phyloP scores from a whole-genome alignment of 2,329 filamentous ascomycete genomes.

The Teratosphaeriaceae sp. region DNA sequence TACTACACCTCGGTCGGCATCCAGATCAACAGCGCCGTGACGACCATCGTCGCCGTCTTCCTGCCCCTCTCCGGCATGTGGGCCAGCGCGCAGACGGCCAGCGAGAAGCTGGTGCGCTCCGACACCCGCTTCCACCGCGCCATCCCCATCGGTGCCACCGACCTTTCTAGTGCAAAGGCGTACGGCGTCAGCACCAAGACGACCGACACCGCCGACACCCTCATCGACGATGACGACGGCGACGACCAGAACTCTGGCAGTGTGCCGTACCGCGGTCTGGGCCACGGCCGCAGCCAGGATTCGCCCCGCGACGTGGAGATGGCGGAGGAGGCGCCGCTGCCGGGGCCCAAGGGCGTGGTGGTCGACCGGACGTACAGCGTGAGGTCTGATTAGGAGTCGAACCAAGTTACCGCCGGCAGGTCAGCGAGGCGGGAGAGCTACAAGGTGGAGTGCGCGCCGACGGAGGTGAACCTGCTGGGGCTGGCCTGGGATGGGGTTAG shows the following conservation, averaged over 20 bases:
- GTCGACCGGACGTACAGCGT: slow-evolving; percentile 13
- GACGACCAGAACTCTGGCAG: background rate
- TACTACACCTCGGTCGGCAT: slow-evolving; percentile 43
- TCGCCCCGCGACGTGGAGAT: background rate
- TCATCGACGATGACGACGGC: slow-evolving; percentile 6
- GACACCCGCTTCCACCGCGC: slow-evolving; percentile 18
- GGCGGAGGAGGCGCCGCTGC: slow-evolving; percentile 4
- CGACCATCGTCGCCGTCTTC: slow-evolving; percentile 55
- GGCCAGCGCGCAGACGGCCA: slow-evolving; percentile 39
- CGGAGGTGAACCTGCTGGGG: slow-evolving; percentile 8
- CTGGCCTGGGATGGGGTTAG: slow-evolving; percentile 1
- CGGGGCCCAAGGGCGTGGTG: slow-evolving; percentile 6
- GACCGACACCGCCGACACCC: slow-evolving; percentile 8
- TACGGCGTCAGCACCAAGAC: slow-evolving; percentile 9
- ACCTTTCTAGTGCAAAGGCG: slow-evolving; percentile 7
- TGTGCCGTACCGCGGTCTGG: background rate
- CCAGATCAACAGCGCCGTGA: slow-evolving; percentile 48
- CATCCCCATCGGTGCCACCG: slow-evolving; percentile 13
- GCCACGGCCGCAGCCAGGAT: background rate
- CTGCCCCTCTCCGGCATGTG: slow-evolving; percentile 62
- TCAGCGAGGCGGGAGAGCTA: slow-evolving; percentile 8
- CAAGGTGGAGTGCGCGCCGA: slow-evolving; percentile 12
- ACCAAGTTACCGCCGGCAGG: background rate
- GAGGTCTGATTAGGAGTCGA: slow-evolving; percentile 13
- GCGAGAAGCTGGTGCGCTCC: slow-evolving; percentile 12